Conservation (phyloP, 2,329 filamentous ascomycete species). For the Coniochaeta sp. region DNA sequence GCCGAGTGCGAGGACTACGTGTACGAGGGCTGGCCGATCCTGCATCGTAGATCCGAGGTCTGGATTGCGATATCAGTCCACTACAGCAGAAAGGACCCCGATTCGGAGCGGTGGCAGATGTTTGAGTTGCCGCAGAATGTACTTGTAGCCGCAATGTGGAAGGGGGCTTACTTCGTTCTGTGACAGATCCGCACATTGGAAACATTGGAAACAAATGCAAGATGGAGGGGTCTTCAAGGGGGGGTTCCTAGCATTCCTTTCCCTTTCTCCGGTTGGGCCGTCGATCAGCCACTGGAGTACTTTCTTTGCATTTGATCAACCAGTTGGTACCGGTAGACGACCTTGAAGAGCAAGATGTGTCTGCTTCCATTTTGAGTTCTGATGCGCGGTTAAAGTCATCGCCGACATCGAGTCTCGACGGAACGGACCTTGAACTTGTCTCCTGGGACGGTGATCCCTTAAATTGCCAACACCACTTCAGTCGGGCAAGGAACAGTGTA, state of each 20-base stretch:
- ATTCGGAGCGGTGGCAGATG: neutral
- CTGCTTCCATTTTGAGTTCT: neutral
- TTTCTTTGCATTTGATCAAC: neutral
- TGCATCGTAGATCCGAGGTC: neutral
- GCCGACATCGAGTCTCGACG: neutral
- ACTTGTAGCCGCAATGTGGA: neutral
- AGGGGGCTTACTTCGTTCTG: conserved; percentile 11
- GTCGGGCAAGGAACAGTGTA: neutral
- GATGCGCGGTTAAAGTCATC: neutral
- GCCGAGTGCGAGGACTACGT: neutral
- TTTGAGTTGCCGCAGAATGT: neutral
- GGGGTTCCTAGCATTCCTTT: neutral
- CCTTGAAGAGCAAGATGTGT: neutral
- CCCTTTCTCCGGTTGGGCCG: neutral
- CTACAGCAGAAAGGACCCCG: neutral
- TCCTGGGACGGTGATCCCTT: neutral
- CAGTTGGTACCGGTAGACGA: neutral
- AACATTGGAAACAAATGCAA: conserved; percentile 11
- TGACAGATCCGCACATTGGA: conserved; percentile 25
- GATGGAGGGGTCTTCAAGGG: neutral
- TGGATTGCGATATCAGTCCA: neutral
- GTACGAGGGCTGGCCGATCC: neutral
- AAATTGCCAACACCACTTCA: neutral
- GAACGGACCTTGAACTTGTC: neutral
- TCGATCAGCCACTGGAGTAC: neutral